Conservation (phyloP, 108 stramenopile genomes). For the Parmales sp. region DNA sequence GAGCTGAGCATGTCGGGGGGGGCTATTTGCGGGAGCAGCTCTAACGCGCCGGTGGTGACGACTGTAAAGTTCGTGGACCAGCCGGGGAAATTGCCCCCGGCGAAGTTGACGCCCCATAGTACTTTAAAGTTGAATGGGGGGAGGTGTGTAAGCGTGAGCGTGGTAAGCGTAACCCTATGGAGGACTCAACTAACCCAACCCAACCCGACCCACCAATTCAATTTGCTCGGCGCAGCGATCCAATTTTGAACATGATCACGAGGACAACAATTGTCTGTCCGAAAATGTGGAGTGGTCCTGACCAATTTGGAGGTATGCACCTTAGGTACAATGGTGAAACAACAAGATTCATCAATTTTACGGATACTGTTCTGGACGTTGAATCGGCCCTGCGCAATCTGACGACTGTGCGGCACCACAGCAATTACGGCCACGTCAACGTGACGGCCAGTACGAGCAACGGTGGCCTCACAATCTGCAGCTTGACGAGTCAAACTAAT, state of each 20-base stretch:
- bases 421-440: slow-evolving; percentile 10
- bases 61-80: not conserved
- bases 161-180: no score
- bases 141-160: no score
- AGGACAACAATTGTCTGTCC: not conserved
- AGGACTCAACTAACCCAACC: no score
- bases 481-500: not conserved
- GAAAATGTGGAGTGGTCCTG: not conserved
- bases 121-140: not conserved
- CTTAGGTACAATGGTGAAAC: not conserved
- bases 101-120: not conserved
- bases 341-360: not conserved
- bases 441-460: not conserved
- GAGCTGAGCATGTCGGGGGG: not conserved
- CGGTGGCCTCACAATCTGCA: not conserved
- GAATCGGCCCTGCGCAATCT: not conserved
- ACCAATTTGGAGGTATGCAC: not conserved
- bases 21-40: not conserved
- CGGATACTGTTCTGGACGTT: not conserved
- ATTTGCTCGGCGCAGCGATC: no score
- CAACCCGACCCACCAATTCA: no score
- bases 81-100: not conserved
- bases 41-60: not conserved
- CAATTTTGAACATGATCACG: not conserved
- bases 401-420: slow-evolving; percentile 1